phyloP scores from a whole-genome alignment of 228 moss, liverwort and hornwort species.

The Sphagnum magellanicum region DNA sequence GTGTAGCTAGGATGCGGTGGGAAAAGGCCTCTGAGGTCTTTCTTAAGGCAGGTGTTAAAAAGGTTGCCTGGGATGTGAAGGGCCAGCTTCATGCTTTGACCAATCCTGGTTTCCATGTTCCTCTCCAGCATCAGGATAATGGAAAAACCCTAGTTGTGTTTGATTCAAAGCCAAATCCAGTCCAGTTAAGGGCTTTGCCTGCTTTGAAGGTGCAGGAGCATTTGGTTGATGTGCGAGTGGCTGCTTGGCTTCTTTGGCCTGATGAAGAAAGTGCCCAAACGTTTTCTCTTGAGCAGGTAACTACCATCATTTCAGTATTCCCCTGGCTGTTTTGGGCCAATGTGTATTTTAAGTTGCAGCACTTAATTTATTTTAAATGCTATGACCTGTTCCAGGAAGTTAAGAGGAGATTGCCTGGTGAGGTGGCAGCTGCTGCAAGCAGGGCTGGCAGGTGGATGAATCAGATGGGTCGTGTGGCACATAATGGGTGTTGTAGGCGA shows the following conservation, averaged over 20 bases:
- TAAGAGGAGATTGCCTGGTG: constrained; percentile 73
- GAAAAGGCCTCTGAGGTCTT: constrained; percentile 40
- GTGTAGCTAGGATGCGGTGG: constrained; percentile 53
- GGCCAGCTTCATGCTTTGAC: constrained; percentile 59
- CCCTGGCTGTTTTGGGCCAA: too few species aligned
- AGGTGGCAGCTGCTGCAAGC: constrained; percentile 70
- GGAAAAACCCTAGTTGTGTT: constrained; percentile 11
- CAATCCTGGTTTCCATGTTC: constrained; percentile 35
- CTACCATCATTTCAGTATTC: not conserved
- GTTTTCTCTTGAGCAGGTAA: constrained; percentile 70
- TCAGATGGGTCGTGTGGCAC: constrained; percentile 79
- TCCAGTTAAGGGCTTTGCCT: constrained; percentile 32
- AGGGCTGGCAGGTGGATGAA: constrained; percentile 93
- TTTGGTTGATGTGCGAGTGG: constrained; percentile 62
- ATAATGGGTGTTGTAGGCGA: constrained; percentile 89
- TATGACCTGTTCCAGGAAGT: constrained; percentile 56
- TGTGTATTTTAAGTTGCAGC: not conserved
- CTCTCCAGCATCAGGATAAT: constrained; percentile 5
- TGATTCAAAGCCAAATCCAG: constrained; percentile 21
- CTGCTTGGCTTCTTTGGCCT: constrained; percentile 97
- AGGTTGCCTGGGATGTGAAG: constrained; percentile 86
- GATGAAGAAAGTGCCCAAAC: constrained; percentile 80
- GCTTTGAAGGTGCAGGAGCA: constrained; percentile 56
- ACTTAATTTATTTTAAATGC: constrained; percentile 1
- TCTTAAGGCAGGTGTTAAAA: constrained; percentile 43